Percentiles rank a stretch among this genome's conserved stretches.
These are phyloP conservation scores for Phyllosticta citribraziliensis DNA, from an alignment of 2,329 filamentous ascomycete genomes.

Conservation along the genomic window DNA sequence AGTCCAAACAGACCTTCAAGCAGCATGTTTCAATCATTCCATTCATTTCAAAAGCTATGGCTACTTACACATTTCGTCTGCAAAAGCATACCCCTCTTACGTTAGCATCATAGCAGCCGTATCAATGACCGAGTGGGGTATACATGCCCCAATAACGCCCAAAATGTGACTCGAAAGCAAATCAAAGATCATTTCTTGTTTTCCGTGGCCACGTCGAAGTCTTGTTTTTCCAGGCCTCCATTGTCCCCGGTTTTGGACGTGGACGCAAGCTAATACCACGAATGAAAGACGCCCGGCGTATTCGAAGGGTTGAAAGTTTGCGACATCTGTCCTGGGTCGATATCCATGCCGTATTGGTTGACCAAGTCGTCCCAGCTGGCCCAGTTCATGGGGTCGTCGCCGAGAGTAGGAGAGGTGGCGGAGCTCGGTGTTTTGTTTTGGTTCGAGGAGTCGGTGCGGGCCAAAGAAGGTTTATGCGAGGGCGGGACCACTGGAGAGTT, in stretches of 20 bases:
- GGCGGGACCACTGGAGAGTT: background rate
- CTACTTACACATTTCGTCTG: background rate
- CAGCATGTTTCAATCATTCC: background rate
- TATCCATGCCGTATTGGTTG: slow-evolving; percentile 36
- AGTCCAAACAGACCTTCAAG: too few species aligned
- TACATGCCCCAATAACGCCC: background rate
- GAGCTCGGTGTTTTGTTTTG: background rate
- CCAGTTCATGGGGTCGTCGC: slow-evolving; percentile 33
- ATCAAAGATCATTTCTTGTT: background rate
- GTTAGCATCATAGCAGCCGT: background rate
- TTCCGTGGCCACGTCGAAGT: background rate
- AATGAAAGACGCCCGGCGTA: background rate
- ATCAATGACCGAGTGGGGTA: background rate
- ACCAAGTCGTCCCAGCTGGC: slow-evolving; percentile 40
- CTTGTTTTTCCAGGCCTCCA: background rate
- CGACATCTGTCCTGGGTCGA: slow-evolving; percentile 13
- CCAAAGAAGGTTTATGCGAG: background rate
- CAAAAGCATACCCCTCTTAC: background rate
- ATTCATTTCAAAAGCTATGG: background rate
- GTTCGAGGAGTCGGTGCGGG: background rate
- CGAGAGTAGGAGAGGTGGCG: background rate
- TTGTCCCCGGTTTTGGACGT: background rate
- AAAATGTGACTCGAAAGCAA: background rate
- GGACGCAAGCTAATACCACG: background rate
- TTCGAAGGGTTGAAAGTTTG: background rate